Conservation (phyloP, 345 rosid species). For the Salix viminalis region DNA sequence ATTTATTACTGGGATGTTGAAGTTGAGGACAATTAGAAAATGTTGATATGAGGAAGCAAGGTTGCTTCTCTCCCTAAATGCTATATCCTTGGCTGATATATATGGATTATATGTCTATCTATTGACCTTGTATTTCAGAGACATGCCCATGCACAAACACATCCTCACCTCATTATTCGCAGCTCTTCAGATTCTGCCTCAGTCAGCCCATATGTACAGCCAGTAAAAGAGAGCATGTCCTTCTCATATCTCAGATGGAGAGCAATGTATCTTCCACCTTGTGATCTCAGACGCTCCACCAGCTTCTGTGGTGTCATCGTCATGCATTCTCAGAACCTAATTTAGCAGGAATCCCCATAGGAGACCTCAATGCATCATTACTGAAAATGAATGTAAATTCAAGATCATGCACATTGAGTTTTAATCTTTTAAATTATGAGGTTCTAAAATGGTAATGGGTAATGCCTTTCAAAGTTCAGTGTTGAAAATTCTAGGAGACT, state of each 20-base stretch:
- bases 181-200: slow-evolving; percentile 81
- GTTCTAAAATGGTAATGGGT: not conserved
- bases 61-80: no score
- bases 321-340: slow-evolving; percentile 91
- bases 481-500: not conserved
- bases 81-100: no score
- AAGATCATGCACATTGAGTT: slow-evolving; percentile 10
- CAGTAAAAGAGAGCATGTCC: slow-evolving; percentile 95
- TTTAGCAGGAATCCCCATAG: slow-evolving; percentile 86
- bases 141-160: not conserved
- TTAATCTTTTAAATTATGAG: slow-evolving; percentile 8
- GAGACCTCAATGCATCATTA: slow-evolving; percentile 76
- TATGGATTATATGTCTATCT: not conserved
- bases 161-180: slow-evolving; percentile 61
- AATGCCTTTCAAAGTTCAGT: not conserved
- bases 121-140: not conserved
- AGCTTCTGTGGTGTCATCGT: slow-evolving; percentile 92
- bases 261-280: slow-evolving; percentile 70
- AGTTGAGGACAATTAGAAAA: no score
- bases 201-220: slow-evolving; percentile 81
- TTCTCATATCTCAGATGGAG: slow-evolving; percentile 94
- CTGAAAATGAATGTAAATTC: slow-evolving; percentile 21
- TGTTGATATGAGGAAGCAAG: no score
- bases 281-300: slow-evolving; percentile 79
- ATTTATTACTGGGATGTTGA: not conserved